These are phyloP conservation scores for Phytophthora constricta DNA, from an alignment of 352 stramenopile species.

Conservation along the genomic window DNA sequence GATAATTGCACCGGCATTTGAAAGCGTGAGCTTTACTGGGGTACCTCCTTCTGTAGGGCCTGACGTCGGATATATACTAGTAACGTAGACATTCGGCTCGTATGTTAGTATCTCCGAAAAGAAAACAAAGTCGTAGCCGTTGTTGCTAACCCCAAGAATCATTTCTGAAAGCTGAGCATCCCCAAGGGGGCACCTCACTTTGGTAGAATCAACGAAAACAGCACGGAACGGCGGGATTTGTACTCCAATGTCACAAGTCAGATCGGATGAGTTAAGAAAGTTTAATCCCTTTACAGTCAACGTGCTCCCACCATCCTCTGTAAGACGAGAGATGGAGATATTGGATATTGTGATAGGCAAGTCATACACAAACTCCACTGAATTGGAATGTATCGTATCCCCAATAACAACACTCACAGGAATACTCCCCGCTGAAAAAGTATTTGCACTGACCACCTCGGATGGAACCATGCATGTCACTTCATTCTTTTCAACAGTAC, in stretches of 20 bases:
- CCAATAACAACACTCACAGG: constrained; percentile 20
- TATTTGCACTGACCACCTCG: neutral
- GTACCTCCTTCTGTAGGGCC: constrained; percentile 45
- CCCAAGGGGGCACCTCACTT: constrained; percentile 19
- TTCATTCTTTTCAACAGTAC: constrained; percentile 15
- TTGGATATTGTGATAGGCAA: constrained; percentile 21
- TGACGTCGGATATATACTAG: constrained; percentile 27
- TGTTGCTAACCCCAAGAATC: constrained; percentile 44
- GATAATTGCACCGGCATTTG: constrained; percentile 12
- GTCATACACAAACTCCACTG: constrained; percentile 38
- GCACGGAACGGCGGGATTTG: neutral
- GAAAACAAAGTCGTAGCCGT: constrained; percentile 47
- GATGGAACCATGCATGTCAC: constrained; percentile 36
- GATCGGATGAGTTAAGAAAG: constrained; percentile 36
- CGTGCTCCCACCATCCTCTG: constrained; percentile 20
- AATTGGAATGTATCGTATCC: constrained; percentile 33
- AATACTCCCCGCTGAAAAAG: neutral
- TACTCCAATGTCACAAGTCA: constrained; percentile 37
- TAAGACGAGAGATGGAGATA: constrained; percentile 24
- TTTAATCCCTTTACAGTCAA: constrained; percentile 40
- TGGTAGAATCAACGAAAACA: constrained; percentile 21
- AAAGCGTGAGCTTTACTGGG: constrained; percentile 30
- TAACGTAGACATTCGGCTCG: constrained; percentile 28
- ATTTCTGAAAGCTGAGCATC: neutral
- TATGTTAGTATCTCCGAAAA: constrained; percentile 17